These are phyloP conservation scores for Podosphaera xanthii DNA, from an alignment of 2,329 filamentous ascomycete species.

Conservation along the genomic window DNA sequence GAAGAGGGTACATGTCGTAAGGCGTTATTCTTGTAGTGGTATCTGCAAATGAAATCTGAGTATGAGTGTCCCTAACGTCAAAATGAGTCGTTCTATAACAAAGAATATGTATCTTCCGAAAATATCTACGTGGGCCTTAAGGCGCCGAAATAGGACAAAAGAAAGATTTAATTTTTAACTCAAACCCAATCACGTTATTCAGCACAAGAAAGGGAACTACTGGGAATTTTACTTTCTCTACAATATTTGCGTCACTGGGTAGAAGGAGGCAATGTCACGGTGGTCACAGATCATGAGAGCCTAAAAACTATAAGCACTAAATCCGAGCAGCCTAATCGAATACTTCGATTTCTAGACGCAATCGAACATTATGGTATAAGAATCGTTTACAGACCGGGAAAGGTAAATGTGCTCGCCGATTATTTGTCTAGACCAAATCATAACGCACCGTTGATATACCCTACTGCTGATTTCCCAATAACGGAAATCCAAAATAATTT, in stretches of 20 bases:
- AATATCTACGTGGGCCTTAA: too few species aligned
- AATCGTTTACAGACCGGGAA: background rate
- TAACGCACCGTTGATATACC: background rate
- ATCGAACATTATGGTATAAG: background rate
- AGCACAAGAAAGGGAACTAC: background rate
- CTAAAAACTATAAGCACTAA: background rate
- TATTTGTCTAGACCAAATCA: background rate
- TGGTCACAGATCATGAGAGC: background rate
- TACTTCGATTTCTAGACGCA: background rate
- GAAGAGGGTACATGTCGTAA: too few species aligned
- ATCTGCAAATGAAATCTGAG: too few species aligned
- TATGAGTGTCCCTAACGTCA: too few species aligned
- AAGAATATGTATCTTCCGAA: too few species aligned
- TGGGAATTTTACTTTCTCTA: background rate
- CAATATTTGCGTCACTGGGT: background rate
- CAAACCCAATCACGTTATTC: background rate
- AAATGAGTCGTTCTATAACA: too few species aligned
- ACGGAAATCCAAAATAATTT: background rate
- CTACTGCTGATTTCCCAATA: background rate
- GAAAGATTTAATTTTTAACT: too few species aligned
- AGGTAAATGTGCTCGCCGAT: background rate
- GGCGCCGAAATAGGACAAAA: too few species aligned
- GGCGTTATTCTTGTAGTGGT: too few species aligned
- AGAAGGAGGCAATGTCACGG: background rate
- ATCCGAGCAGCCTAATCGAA: background rate